Base-by-base conservation (phyloP, 768 basidiomycete genomes). In the Termitomyces sp. region DNA sequence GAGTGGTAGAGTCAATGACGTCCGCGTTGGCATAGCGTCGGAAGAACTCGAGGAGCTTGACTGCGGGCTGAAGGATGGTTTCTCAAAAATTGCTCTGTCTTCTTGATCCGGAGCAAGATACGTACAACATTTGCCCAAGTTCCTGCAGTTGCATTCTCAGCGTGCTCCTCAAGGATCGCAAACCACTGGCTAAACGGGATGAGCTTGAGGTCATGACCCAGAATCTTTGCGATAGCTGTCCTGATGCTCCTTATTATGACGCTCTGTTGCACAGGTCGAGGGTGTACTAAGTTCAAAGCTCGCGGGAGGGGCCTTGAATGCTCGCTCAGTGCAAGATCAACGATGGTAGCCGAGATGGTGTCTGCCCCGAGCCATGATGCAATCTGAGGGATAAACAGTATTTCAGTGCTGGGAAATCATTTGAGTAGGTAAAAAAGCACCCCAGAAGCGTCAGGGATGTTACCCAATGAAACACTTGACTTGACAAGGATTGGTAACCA, bases 401-500 rank as follows among this genome's bases (percentile, higher is more conserved):
- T 15, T 27, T 54, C 39, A 36, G 20, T 27, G 16, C 12, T 22
- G 39, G 15, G 46, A 2, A 27, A 22, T n/a, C 31, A 4, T 20
- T 18, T 18, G 9, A 27, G n/a, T 3, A n/a, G 24, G 7, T 27
- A 24, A 50, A 30, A 8, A 69, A 66, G 41, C 54, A 75, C 72
- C 46, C 74, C 72, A 27, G 59, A 41, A 15, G 63, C 61, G 1
- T 60, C 62, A 4, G 75, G 75, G 16, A 75, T 58, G 3, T 58
- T 67, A 20, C 69, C 69, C 27, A 73, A 58, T 6, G 62, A 50
- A 4, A 68, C 20, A 61, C 73, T 73, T 6, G 75, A 73, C 55
- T 76, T 75, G 20, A 75, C 65, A 5, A 76, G 63, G 46, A 73
- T 72, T 1, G 76, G 75, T 9, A 78, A 62, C 75, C 76, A 78